Percentiles rank a stretch among this genome's conserved stretches.
Conservation (phyloP, 1,284 basidiomycete species). For the Ceratobasidium sp. region DNA sequence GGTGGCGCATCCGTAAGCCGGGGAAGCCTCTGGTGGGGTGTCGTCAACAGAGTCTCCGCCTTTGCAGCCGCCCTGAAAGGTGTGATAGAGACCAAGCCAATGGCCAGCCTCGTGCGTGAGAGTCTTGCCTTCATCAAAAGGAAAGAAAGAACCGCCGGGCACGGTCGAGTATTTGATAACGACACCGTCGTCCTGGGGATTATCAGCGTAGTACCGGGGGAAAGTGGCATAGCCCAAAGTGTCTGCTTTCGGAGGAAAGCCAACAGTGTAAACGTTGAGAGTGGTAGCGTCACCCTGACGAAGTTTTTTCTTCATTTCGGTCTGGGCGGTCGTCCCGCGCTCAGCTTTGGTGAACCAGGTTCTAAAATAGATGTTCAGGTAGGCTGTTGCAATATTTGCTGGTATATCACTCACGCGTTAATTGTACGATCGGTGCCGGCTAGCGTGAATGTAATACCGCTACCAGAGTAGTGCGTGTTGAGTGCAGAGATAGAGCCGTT, state of each 20-base stretch:
- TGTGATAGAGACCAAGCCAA: constrained; percentile 67
- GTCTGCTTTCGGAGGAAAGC: constrained; percentile 46
- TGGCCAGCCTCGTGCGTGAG: constrained; percentile 69
- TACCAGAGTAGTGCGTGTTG: constrained; percentile 52
- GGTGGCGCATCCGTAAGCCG: constrained; percentile 49
- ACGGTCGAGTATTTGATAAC: constrained; percentile 53
- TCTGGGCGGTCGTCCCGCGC: constrained; percentile 55
- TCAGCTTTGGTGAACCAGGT: too few relatives aligned
- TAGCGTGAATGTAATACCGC: constrained; percentile 52
- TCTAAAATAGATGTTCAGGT: too few relatives aligned
- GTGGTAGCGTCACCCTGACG: constrained; percentile 42
- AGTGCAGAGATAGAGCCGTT: constrained; percentile 51
- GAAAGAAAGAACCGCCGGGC: constrained; percentile 53
- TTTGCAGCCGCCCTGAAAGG: constrained; percentile 70
- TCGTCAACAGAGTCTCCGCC: constrained; percentile 67
- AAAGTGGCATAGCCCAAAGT: constrained; percentile 52
- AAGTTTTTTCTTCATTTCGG: constrained; percentile 63
- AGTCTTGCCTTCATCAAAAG: constrained; percentile 60
- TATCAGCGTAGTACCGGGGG: constrained; percentile 33
- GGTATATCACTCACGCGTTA: too few relatives aligned
- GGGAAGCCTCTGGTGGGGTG: constrained; percentile 56
- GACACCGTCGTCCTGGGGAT: constrained; percentile 53
- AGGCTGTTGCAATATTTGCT: constrained; percentile 6
- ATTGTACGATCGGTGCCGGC: constrained; percentile 50
- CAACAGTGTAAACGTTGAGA: constrained; percentile 49